Conservation (phyloP, 495 filamentous ascomycete species). For the Hyaloscypha bicolor region DNA sequence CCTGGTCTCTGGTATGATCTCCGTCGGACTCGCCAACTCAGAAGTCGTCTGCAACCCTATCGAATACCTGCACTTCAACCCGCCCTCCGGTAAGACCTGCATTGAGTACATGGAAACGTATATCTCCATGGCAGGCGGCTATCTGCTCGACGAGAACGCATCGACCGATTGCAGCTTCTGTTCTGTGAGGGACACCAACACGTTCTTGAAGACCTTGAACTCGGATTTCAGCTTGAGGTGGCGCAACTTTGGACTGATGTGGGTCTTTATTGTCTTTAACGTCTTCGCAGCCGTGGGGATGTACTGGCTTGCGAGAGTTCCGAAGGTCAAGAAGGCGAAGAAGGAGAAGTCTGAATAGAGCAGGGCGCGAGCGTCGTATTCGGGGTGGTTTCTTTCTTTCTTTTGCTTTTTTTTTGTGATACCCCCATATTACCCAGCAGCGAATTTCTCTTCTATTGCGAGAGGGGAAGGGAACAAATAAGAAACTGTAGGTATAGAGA, state of each 20-base stretch:
- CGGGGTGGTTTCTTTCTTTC: neutral
- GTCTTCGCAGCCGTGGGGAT: neutral
- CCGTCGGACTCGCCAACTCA: slow-evolving; percentile 61
- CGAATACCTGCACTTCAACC: slow-evolving; percentile 60
- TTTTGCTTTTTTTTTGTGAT: too few relatives aligned
- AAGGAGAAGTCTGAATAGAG: neutral
- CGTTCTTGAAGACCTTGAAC: slow-evolving; percentile 54
- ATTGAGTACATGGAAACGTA: slow-evolving; percentile 57
- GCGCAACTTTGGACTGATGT: slow-evolving; percentile 45
- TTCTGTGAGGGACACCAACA: slow-evolving; percentile 59
- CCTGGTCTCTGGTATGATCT: slow-evolving; percentile 62
- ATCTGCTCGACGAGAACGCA: slow-evolving; percentile 50
- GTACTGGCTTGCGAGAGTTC: neutral
- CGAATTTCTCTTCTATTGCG: too few relatives aligned
- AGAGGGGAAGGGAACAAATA: too few relatives aligned
- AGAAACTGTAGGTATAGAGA: too few relatives aligned
- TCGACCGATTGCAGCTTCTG: slow-evolving; percentile 65
- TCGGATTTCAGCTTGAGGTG: slow-evolving; percentile 48
- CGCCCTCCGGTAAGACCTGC: slow-evolving; percentile 57
- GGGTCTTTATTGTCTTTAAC: slow-evolving; percentile 47
- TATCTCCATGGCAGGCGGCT: slow-evolving; percentile 48
- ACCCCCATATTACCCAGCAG: too few relatives aligned
- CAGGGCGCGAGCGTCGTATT: too few relatives aligned
- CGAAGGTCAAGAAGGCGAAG: neutral
- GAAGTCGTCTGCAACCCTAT: slow-evolving; percentile 59